Percentiles rank a stretch among this genome's conserved stretches.
phyloP scores from a whole-genome alignment of 2,329 filamentous ascomycete species.

The Paecilomyces variotii region DNA sequence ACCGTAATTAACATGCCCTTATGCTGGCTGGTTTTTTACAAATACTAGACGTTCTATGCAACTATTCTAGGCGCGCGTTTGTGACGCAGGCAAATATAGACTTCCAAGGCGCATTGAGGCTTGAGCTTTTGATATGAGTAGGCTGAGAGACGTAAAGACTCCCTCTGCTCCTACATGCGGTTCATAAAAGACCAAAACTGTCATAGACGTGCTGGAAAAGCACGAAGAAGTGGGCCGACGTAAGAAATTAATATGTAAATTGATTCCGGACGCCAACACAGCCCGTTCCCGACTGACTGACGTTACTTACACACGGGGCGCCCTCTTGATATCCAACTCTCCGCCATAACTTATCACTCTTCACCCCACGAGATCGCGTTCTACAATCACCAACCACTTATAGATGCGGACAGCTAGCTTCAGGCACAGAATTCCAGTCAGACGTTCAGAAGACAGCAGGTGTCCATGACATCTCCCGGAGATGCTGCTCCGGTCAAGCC shows the following conservation, averaged over 20 bases:
- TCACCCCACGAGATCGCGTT: background rate
- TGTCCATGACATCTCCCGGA: slow-evolving; percentile 60
- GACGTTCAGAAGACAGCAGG: slow-evolving; percentile 11
- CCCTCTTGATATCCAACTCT: background rate
- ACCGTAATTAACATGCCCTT: background rate
- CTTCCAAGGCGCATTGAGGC: background rate
- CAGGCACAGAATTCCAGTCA: background rate
- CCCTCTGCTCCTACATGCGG: background rate
- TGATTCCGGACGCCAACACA: background rate
- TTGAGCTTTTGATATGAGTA: background rate
- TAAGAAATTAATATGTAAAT: too few species aligned
- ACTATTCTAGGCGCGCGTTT: background rate
- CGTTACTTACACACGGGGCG: background rate
- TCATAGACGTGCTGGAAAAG: background rate
- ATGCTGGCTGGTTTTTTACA: background rate
- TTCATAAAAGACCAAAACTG: background rate
- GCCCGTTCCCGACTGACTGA: background rate
- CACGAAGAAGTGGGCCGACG: background rate
- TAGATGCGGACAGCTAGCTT: slow-evolving; percentile 10
- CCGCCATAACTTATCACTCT: background rate
- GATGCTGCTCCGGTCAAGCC: slow-evolving; percentile 59
- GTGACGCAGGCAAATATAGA: background rate
- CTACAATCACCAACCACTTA: slow-evolving; percentile 1
- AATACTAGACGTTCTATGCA: background rate
- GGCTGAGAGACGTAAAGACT: background rate